These are phyloP conservation scores for Exsudoporus floridanus DNA, from an alignment of 1,284 basidiomycete genomes.

Conservation along the genomic window DNA sequence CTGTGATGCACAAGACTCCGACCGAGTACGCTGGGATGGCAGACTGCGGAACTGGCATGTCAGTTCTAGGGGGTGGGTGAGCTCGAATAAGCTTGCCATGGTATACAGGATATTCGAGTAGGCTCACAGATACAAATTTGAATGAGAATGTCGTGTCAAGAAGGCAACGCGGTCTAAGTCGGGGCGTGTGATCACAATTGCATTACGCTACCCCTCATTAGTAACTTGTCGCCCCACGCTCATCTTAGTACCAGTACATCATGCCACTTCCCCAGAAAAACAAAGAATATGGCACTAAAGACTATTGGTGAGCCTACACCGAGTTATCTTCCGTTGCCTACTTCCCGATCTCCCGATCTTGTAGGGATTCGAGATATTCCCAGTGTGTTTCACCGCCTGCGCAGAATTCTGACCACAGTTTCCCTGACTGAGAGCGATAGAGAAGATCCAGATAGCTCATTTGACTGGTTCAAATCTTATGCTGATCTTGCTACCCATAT, in stretches of 20 bases:
- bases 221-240: neutral
- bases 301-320: slow-evolving; percentile 29
- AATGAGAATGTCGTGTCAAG: slow-evolving; percentile 1
- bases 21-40: slow-evolving; percentile 80
- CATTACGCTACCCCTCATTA: neutral
- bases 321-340: neutral
- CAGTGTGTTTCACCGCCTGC: slow-evolving; percentile 19
- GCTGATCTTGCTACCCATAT: slow-evolving; percentile 62
- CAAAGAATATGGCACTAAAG: slow-evolving; percentile 29
- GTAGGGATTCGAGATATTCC: slow-evolving; percentile 32
- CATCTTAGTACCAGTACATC: neutral
- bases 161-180: neutral
- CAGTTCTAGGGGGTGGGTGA: slow-evolving; percentile 14
- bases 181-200: slow-evolving; percentile 17
- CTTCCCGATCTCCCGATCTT: neutral
- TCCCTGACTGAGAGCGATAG: slow-evolving; percentile 35
- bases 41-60: slow-evolving; percentile 51
- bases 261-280: slow-evolving; percentile 25
- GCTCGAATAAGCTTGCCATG: slow-evolving; percentile 32
- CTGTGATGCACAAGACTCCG: slow-evolving; percentile 75
- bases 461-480: slow-evolving; percentile 88
- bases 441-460: slow-evolving; percentile 62
- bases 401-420: neutral
- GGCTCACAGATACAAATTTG: slow-evolving; percentile 24
- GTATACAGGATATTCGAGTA: slow-evolving; percentile 14